Evolutionary conservation across 345 rosid genomes (phyloP).

Genomic region (Gossypium turneri): DNA sequence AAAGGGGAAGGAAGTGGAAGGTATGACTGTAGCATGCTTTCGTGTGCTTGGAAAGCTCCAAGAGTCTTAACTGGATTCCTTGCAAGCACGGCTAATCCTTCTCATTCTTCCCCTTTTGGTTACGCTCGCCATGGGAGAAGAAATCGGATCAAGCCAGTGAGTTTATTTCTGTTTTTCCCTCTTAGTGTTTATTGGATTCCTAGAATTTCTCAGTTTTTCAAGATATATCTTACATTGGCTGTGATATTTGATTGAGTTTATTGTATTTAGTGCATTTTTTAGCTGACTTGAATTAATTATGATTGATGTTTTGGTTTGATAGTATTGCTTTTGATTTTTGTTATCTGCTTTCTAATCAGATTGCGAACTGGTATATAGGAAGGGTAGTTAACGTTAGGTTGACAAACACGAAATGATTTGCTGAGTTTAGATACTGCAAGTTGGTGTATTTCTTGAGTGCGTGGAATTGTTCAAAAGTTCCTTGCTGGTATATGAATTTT

Average conservation of each 20-base stretch:
- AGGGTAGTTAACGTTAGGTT: neutral
- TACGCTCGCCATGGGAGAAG: conserved; percentile 31
- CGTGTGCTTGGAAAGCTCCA: conserved; percentile 93
- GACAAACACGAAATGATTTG: neutral
- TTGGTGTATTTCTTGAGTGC: neutral
- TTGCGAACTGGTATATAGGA: neutral
- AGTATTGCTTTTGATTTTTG: neutral
- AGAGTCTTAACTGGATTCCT: conserved; percentile 85
- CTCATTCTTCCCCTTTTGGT: conserved; percentile 42
- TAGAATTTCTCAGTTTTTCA: neutral
- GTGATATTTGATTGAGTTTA: neutral
- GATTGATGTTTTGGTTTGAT: neutral
- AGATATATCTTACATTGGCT: neutral
- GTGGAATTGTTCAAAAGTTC: neutral
- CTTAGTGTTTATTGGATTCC: neutral
- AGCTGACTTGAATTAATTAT: neutral
- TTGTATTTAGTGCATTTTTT: neutral
- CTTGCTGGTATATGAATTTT: neutral
- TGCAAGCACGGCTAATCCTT: conserved; percentile 71
- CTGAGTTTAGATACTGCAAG: neutral
- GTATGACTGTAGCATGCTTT: conserved; percentile 69
- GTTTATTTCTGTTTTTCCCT: conserved; percentile 16
- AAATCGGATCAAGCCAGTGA: conserved; percentile 40
- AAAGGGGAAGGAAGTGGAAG: conserved; percentile 71
- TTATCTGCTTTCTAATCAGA: neutral